These are phyloP conservation scores for Volutella citrinella DNA, from an alignment of 2,329 filamentous ascomycete genomes.

Conservation along the genomic window DNA sequence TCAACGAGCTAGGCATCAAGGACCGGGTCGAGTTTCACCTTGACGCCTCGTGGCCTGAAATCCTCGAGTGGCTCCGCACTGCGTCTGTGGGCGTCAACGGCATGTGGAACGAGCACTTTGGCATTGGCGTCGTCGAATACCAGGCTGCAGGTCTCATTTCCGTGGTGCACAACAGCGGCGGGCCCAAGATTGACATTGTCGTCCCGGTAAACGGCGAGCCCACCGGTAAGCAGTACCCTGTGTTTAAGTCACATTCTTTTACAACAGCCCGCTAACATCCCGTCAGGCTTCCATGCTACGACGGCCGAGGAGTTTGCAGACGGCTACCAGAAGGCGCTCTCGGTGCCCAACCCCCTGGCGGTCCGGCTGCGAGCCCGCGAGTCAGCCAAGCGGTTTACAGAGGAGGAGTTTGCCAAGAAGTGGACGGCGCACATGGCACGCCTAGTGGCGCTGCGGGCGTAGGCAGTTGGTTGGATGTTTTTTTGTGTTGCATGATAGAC, in stretches of 20 bases:
- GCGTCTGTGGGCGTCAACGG: conserved; percentile 88
- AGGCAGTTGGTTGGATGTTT: conserved; percentile 14
- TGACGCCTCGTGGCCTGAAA: conserved; percentile 84
- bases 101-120: conserved; percentile 99
- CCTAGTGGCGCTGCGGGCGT: conserved; percentile 53
- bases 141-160: conserved; percentile 91
- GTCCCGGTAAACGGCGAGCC: conserved; percentile 72
- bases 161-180: conserved; percentile 90
- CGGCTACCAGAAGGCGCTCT: conserved; percentile 75
- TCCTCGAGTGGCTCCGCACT: conserved; percentile 73
- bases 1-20: conserved; percentile 81
- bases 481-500: conserved; percentile 27
- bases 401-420: conserved; percentile 75
- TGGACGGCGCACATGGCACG: conserved; percentile 76
- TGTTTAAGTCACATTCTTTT: background rate
- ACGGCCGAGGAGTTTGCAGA: conserved; percentile 76
- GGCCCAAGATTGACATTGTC: conserved; percentile 92
- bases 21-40: conserved; percentile 83
- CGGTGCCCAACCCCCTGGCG: conserved; percentile 66
- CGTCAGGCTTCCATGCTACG: conserved; percentile 76
- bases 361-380: conserved; percentile 73
- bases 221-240: conserved; percentile 60
- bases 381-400: conserved; percentile 82
- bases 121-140: conserved; percentile 97
- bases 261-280: conserved; percentile 1